Evolutionary conservation across 257 asterid species (phyloP).

Genomic region (Solanum ossicruentum): DNA sequence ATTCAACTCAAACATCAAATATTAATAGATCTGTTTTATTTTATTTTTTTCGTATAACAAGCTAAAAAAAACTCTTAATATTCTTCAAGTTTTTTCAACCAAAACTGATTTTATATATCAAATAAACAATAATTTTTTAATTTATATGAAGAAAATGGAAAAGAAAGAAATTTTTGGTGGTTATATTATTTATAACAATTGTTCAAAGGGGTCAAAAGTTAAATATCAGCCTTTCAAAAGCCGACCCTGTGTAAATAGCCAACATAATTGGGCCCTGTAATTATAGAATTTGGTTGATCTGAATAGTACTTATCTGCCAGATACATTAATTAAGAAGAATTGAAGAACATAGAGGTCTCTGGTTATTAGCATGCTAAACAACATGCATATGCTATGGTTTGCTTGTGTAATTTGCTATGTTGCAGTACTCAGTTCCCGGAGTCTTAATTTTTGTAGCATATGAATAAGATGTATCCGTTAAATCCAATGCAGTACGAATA

Average conservation of each 20-base stretch:
- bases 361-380: not conserved
- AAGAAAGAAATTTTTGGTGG: not conserved
- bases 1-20: too few species aligned
- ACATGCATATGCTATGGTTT: not conserved
- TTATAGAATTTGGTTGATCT: not conserved
- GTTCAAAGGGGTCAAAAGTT: not conserved
- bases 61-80: not conserved
- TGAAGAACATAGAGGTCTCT: not conserved
- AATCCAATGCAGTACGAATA: not conserved
- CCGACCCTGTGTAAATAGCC: not conserved
- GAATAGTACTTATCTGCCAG: not conserved
- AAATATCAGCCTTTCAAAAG: not conserved
- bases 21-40: not conserved
- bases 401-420: not conserved
- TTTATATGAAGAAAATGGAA: not conserved
- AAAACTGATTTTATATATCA: not conserved
- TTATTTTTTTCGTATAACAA: not conserved
- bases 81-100: not conserved
- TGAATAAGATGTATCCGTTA: not conserved
- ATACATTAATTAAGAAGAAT: not conserved
- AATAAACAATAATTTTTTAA: too few species aligned
- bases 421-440: not conserved
- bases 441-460: too few species aligned
- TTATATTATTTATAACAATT: not conserved
- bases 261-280: not conserved